Evolutionary conservation across 345 rosid species (phyloP), one percentile per base, ranked within the genome.

Genomic region (Reutealis trisperma): DNA sequence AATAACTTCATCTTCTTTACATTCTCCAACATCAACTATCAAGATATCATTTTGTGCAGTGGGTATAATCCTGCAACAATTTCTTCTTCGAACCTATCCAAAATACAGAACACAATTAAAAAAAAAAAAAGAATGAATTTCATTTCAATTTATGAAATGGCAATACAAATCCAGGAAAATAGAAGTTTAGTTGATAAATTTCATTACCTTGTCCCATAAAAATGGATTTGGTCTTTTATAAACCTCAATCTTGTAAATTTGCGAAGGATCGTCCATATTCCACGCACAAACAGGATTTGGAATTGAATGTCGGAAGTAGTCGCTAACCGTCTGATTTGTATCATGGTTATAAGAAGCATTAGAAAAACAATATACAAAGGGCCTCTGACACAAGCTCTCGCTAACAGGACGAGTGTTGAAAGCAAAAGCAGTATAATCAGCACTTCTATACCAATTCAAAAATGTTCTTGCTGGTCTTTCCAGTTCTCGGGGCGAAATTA

Each of bases 381-480:
- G 92, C 62, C 78, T 88, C 11, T 90, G 86, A 63, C 97, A 94
- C 21, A 71, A 27, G 66, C 70, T 71, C 22, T 49, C 66, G 66
- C 72, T 63, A 2, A 84, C 21, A 1, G 87, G 86, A 11, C 97
- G 92, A 6, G 92, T 87, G 58, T 89, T 93, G 80, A 91, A 91
- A 0, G 93, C 44, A 47, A 79, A 88, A 22, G 78, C 84, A 13
- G 57, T 34, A 0, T 66, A 79, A 14, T 87, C 90, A 0, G 84
- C 77, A 5, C 21, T 81, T 67, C 37, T 81, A 42, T 88, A 83
- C 98, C 98, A 95, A 21, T 85, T 85, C 13, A 86, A 63, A 74
- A 91, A 91, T 0, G 99, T 95, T 44, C 88, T 80, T 0, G 80
- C 78, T 1, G 97, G 95, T 21, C 79, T 73, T 60, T 83, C 87